Percentiles rank a stretch among this genome's conserved stretches.
Conservation (phyloP, 2,329 filamentous ascomycete genomes). For the Colletotrichum siamense region DNA sequence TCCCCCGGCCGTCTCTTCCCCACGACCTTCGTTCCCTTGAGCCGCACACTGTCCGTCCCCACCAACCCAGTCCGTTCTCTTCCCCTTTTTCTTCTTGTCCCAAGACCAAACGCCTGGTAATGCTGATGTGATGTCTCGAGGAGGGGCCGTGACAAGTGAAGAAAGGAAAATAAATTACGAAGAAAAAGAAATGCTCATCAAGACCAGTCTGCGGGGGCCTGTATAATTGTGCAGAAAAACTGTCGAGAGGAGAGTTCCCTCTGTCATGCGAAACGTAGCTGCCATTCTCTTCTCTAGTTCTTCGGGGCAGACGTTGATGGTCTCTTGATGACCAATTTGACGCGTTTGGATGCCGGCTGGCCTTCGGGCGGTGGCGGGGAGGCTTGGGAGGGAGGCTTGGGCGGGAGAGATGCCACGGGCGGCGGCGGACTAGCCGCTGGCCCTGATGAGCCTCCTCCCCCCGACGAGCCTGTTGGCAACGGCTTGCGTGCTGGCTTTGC, state of each 20-base stretch:
- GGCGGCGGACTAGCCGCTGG: conserved; percentile 9
- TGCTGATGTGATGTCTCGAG: neutral
- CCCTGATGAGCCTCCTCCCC: neutral
- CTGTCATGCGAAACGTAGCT: too few relatives aligned
- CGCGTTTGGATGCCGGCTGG: conserved; percentile 18
- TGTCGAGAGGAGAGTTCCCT: neutral
- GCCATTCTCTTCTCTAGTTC: neutral
- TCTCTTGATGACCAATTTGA: conserved; percentile 24
- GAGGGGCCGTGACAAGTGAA: neutral
- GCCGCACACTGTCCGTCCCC: neutral
- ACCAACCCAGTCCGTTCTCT: neutral
- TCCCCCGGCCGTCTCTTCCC: neutral
- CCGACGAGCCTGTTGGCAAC: conserved; percentile 27
- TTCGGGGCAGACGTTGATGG: conserved; percentile 2
- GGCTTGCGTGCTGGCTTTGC: conserved; percentile 40
- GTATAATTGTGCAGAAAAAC: neutral
- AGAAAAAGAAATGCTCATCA: neutral
- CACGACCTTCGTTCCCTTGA: neutral
- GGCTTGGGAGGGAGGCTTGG: conserved; percentile 13
- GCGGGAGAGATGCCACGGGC: neutral
- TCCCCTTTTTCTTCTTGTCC: neutral
- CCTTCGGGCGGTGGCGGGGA: conserved; percentile 8
- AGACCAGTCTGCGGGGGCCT: neutral
- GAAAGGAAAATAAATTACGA: neutral
- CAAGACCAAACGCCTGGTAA: neutral